Base-by-base conservation (phyloP, 1,284 basidiomycete species). In the Termitomyces sp. region DNA sequence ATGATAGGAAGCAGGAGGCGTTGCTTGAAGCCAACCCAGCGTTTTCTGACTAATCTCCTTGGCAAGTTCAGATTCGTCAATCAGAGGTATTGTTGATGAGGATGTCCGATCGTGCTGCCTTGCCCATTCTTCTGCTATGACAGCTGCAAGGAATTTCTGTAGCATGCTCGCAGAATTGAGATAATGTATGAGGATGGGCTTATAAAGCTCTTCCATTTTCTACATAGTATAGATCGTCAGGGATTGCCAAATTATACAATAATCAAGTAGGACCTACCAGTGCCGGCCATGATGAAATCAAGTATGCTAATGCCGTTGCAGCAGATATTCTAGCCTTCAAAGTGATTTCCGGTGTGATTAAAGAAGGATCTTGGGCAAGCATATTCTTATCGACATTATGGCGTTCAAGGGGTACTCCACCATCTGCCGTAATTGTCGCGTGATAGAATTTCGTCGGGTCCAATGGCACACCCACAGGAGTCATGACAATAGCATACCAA, bases 331-430 rank as follows among this genome's bases (percentile, higher is more conserved):
- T 80, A 14, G 92, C 93, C 57, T 90, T 84, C 52, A 97, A 72
- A 28, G 94, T 84, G 1, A 84, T 75, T 63, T 97, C 95, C 13
- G 82, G 73, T 6, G 88, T 78, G 24, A 99, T 78, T 18, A 99
- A 76, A 0, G 91, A 84, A 49, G 96, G 73, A 66, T 99, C 97
- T 65, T 98, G 95, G 0, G 84, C 79, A 44, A 98, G 77, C 83
- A 99, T 95, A 54, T 90, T 91, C 75, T 94, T 98, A 75, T 99
- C 97, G 26, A 99, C 91, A 62, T 97, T 96, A 67, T 99, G 91
- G 31, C 84, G 79, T 64, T 92, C 87, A 3, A 77, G 71, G 3
- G 72, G 71, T 18, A 65, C 67, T 52, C 72, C 74, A 13, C 76
- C 76, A 51, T 79, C 73, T 34, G 71, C 69, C 26, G 74, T 65